Evolutionary conservation across 495 filamentous ascomycete species (phyloP).

Genomic region (Podospora bellae-mahoneyi): DNA sequence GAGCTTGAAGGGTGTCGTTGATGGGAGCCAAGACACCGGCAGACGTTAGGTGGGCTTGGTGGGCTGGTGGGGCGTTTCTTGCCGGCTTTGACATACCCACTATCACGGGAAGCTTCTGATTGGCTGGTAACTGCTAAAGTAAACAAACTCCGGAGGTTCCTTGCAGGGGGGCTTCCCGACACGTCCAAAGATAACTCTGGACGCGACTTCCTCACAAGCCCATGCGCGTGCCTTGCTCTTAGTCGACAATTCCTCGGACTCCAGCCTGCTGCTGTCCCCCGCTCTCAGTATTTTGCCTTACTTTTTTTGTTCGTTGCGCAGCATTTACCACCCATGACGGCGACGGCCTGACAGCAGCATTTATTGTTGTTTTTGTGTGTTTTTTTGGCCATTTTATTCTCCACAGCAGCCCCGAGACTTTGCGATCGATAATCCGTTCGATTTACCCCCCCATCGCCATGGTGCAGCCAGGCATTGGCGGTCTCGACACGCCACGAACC

Average conservation of each 20-base stretch:
- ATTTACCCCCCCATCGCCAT: constrained; percentile 30
- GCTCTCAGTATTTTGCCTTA: neutral
- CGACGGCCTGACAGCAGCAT: neutral
- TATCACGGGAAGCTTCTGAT: constrained; percentile 13
- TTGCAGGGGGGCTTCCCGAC: constrained; percentile 15
- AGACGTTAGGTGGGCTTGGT: neutral
- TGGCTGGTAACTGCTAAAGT: constrained; percentile 27
- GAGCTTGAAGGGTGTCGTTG: constrained; percentile 7
- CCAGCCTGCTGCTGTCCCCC: neutral
- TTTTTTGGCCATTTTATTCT: constrained; percentile 4
- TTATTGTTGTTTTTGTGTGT: constrained; percentile 4
- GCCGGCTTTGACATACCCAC: constrained; percentile 2
- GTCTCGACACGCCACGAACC: constrained; percentile 76
- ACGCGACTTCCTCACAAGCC: constrained; percentile 26
- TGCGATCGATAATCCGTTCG: neutral
- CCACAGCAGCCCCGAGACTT: neutral
- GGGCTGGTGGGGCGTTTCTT: neutral
- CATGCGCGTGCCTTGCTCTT: neutral
- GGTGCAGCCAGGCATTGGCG: constrained; percentile 47
- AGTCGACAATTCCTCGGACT: constrained; percentile 1
- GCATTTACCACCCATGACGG: neutral
- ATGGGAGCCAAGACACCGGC: neutral
- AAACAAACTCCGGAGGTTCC: constrained; percentile 26
- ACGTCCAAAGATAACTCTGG: constrained; percentile 7
- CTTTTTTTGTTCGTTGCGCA: neutral